phyloP scores from a whole-genome alignment of 139 green algal genomes.

The Coelastrella sp. region DNA sequence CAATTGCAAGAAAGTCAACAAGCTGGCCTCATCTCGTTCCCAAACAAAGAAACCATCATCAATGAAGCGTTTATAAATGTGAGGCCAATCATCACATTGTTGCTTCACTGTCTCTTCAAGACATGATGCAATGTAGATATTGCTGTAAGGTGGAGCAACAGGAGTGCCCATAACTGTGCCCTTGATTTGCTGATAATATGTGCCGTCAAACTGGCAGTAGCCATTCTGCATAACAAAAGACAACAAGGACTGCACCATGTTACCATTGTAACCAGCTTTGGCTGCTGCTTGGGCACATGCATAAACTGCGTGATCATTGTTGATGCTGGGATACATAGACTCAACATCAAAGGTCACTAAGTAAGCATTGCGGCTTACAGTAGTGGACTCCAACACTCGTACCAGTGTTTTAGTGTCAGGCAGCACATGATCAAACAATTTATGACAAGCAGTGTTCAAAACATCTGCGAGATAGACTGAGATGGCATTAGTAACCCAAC shows the following conservation, averaged over 20 bases:
- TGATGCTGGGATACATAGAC: no score
- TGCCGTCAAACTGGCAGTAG: constrained; percentile 10
- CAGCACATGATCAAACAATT: no score
- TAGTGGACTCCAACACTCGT: no score
- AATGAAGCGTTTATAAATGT: not conserved
- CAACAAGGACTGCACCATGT: not conserved
- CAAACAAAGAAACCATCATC: constrained; percentile 13
- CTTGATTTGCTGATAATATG: not conserved
- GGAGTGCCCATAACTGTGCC: constrained; percentile 20
- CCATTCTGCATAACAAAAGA: not conserved
- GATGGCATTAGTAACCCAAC: no score
- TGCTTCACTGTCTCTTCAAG: not conserved
- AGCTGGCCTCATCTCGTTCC: not conserved
- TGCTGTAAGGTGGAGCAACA: not conserved
- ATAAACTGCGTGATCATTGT: no score
- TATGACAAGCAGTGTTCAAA: no score
- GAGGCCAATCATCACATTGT: not conserved
- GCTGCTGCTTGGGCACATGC: not conserved
- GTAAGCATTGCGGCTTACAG: no score
- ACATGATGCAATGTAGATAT: not conserved
- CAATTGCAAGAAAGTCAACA: not conserved
- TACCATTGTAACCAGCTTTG: not conserved
- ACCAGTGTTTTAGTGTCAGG: no score
- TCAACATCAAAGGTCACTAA: no score
- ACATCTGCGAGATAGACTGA: no score